phyloP scores from a whole-genome alignment of 805 yeast genomes.

The Ogataea polymorpha region DNA sequence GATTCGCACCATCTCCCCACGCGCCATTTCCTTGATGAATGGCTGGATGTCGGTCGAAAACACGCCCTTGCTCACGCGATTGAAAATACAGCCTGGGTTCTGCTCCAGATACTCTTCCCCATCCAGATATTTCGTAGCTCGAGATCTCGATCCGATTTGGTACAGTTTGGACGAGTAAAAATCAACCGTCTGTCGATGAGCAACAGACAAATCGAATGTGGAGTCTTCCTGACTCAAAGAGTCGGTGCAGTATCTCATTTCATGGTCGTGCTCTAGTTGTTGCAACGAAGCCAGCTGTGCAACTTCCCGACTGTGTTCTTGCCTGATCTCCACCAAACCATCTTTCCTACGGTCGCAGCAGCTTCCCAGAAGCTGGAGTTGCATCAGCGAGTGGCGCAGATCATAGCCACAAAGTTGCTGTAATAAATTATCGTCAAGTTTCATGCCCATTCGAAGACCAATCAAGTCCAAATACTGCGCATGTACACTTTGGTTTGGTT shows the following conservation, averaged over 20 bases:
- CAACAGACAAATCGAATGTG: neutral
- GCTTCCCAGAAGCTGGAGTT: conserved; percentile 30
- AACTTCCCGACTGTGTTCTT: neutral
- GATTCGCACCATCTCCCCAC: conserved; percentile 19
- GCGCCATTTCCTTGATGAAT: conserved; percentile 30
- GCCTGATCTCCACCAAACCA: conserved; percentile 15
- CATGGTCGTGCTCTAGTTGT: conserved; percentile 1
- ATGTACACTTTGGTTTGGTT: conserved; percentile 5
- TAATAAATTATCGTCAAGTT: conserved; percentile 22
- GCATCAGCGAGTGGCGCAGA: conserved; percentile 29
- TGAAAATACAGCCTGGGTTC: conserved; percentile 25
- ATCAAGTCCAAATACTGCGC: conserved; percentile 27
- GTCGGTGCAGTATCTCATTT: conserved; percentile 2
- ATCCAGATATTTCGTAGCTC: conserved; percentile 15
- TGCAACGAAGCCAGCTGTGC: neutral
- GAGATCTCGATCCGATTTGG: conserved; percentile 25
- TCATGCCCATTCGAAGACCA: conserved; percentile 26
- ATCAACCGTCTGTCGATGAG: conserved; percentile 10
- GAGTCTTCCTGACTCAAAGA: neutral
- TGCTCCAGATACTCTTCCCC: conserved; percentile 21
- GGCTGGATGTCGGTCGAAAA: conserved; percentile 26
- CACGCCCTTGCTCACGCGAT: conserved; percentile 11
- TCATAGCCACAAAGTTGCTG: conserved; percentile 16
- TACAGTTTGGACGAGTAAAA: conserved; percentile 29
- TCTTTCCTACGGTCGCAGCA: conserved; percentile 11